phyloP scores from a whole-genome alignment of 2,329 filamentous ascomycete species.

The Juglanconis oblonga region DNA sequence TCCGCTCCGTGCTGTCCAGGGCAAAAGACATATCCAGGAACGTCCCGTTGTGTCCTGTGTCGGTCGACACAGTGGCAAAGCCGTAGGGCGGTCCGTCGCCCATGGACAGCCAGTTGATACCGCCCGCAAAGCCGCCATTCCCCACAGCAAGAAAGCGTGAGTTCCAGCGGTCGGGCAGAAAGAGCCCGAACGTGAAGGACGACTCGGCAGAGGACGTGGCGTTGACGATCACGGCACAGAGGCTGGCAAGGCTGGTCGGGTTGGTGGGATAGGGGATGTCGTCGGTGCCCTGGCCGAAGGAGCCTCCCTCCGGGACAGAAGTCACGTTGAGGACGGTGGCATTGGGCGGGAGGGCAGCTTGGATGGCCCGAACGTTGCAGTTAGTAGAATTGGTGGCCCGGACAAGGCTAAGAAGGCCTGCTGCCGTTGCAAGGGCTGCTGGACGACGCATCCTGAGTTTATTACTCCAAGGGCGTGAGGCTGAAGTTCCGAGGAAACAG shows the following conservation, averaged over 20 bases:
- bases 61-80: conserved; percentile 38
- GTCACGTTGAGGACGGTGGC: conserved; percentile 15
- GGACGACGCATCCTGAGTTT: background rate
- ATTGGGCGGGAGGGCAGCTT: background rate
- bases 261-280: conserved; percentile 25
- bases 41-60: conserved; percentile 35
- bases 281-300: conserved; percentile 22
- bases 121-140: conserved; percentile 31
- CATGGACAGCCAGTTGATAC: conserved; percentile 25
- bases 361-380: background rate
- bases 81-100: conserved; percentile 28
- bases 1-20: background rate
- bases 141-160: conserved; percentile 25
- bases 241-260: conserved; percentile 28
- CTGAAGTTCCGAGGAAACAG: background rate
- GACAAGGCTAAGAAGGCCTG: background rate
- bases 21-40: conserved; percentile 32
- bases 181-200: conserved; percentile 30
- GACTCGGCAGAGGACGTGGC: conserved; percentile 26
- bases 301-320: conserved; percentile 20
- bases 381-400: background rate
- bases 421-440: background rate
- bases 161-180: conserved; percentile 32
- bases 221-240: conserved; percentile 33
- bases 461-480: background rate